Evolutionary conservation across 495 filamentous ascomycete genomes (phyloP).

Genomic region (Tetracladium setigerum): DNA sequence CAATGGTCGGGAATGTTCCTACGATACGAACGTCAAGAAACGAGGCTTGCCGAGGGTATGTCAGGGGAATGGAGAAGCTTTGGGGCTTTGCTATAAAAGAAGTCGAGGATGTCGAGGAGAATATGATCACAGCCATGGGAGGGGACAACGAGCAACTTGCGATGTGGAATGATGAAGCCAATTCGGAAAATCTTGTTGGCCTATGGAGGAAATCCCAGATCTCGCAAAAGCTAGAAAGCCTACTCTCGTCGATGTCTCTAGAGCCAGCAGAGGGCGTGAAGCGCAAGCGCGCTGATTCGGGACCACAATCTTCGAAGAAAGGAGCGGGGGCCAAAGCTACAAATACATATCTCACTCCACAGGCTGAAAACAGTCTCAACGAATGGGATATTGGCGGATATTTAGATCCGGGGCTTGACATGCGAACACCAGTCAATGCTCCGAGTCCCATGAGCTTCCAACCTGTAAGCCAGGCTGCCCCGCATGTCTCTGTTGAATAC

Average conservation of each 20-base stretch:
- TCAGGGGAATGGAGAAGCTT: constrained; percentile 48
- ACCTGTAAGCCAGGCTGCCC: too few relatives aligned
- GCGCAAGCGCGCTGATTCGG: constrained; percentile 23
- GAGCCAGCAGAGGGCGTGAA: constrained; percentile 14
- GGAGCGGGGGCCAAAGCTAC: too few relatives aligned
- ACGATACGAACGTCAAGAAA: constrained; percentile 64
- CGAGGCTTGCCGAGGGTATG: constrained; percentile 60
- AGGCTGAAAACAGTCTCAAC: too few relatives aligned
- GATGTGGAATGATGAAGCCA: constrained; percentile 39
- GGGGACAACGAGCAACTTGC: constrained; percentile 9
- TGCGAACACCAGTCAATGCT: too few relatives aligned
- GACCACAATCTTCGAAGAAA: constrained; percentile 30
- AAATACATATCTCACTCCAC: too few relatives aligned
- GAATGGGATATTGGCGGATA: too few relatives aligned
- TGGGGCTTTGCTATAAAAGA: constrained; percentile 29
- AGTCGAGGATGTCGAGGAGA: constrained; percentile 14
- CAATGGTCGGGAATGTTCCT: constrained; percentile 54
- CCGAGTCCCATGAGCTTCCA: too few relatives aligned
- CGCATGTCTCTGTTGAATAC: too few relatives aligned
- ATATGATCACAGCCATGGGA: constrained; percentile 11
- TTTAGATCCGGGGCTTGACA: too few relatives aligned
- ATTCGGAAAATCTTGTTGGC: constrained; percentile 47
- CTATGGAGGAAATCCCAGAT: constrained; percentile 50
- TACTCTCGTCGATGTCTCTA: constrained; percentile 38
- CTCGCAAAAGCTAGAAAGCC: constrained; percentile 43